Conservation (phyloP, 1,284 basidiomycete species). For the Tylopilus sp. region DNA sequence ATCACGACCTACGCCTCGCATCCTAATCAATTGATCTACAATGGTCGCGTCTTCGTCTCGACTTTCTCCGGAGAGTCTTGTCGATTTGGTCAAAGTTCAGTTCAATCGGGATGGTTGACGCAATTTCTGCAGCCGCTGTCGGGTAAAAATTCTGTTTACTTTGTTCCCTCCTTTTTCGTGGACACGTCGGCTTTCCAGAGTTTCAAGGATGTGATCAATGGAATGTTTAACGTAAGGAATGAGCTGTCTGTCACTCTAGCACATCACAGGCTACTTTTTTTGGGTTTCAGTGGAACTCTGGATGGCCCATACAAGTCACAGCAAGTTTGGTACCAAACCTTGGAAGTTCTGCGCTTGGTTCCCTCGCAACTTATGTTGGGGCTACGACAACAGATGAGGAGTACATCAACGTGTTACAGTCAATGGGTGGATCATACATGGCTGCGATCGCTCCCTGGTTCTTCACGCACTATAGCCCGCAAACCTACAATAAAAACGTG, state of each 20-base stretch:
- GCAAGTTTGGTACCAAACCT: constrained; percentile 48
- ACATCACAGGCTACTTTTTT: too few relatives aligned
- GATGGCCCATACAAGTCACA: constrained; percentile 66
- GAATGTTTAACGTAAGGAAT: constrained; percentile 62
- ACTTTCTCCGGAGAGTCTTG: constrained; percentile 83
- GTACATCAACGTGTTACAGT: constrained; percentile 51
- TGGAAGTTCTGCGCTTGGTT: constrained; percentile 38
- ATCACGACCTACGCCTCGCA: constrained; percentile 64
- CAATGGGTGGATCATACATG: constrained; percentile 40
- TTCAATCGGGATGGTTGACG: constrained; percentile 60
- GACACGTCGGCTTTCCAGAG: constrained; percentile 57
- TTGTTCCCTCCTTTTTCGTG: constrained; percentile 72
- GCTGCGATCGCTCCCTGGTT: constrained; percentile 74
- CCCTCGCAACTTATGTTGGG: constrained; percentile 53
- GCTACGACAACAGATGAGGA: constrained; percentile 57
- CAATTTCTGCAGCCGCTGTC: constrained; percentile 61
- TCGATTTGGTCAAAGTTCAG: constrained; percentile 65
- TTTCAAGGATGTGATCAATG: constrained; percentile 60
- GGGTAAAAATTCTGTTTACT: constrained; percentile 58
- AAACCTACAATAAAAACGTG: constrained; percentile 83
- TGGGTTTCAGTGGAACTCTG: constrained; percentile 65
- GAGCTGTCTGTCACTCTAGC: too few relatives aligned
- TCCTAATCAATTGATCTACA: constrained; percentile 69
- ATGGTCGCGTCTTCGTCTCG: constrained; percentile 69
- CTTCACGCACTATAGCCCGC: constrained; percentile 75